Evolutionary conservation across 2,329 filamentous ascomycete species (phyloP), one percentile per base, ranked within the genome.

Genomic region (Sordariomycetes sp.): DNA sequence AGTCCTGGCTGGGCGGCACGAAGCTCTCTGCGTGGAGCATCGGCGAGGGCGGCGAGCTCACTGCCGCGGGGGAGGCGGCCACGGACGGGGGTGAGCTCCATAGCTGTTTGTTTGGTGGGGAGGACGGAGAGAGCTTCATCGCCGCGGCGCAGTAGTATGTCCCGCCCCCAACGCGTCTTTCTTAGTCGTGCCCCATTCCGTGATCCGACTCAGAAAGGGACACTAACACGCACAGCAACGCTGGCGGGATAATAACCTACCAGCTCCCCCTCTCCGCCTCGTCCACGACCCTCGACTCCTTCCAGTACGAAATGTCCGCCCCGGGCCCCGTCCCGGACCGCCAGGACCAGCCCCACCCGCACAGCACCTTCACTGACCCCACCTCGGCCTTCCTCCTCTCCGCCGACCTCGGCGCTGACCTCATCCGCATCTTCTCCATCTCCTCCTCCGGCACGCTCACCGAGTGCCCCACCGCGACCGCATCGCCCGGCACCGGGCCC

Each of bases 261-360:
- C 69, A 71, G 61, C 69, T 77, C 3, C 74, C 74, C 2, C 64
- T 75, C 14, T 61, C 62, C 10, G 55, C 61, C 6, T 62, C 55
- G n/a, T 65, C 67, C 3, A 62, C 65, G 34, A 61, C 70, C 16
- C 56, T 72, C 3, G 70, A 76, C 60, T 69, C 68, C 59, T 62
- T 74, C 54, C 67, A 69, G 43, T 78, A 74, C 66, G 73, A 71
- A 61, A 71, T 77, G 69, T 60, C 69, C 2, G 62, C 64, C 10
- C 70, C 71, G 0, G 78, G 79, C 0, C 71, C 77, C 12, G 69
- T 72, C 53, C 68, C 76, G 4, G 66, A 64, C 34, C 76, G 80
- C n/a, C 81, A 84, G 65, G 76, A 82, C 59, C 74, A 72, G 5
- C 72, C 80, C 6, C 80, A 83, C 62, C 80, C 79, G 8, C 80